These are phyloP conservation scores for Chaetomiaceae sp. DNA, from an alignment of 2,329 filamentous ascomycete genomes.

Conservation along the genomic window DNA sequence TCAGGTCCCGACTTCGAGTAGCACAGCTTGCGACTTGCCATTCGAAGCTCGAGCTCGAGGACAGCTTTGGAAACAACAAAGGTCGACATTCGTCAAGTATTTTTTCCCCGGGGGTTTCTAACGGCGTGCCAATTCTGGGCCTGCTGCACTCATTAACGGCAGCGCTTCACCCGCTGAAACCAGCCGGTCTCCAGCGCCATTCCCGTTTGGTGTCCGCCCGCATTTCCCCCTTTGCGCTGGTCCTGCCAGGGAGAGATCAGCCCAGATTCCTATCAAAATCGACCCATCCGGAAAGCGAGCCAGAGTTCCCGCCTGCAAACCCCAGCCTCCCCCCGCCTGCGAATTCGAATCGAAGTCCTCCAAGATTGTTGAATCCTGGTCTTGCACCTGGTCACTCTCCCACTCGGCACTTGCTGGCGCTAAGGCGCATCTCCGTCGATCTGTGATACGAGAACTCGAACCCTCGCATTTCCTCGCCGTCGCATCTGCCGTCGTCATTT, in stretches of 20 bases:
- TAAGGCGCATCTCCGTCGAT: constrained; percentile 19
- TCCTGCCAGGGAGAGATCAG: constrained; percentile 21
- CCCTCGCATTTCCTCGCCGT: not conserved
- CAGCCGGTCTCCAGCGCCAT: constrained; percentile 15
- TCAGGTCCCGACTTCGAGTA: not conserved
- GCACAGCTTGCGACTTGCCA: not conserved
- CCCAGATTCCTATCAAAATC: constrained; percentile 27
- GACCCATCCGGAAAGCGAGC: constrained; percentile 24
- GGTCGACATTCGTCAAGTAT: no score
- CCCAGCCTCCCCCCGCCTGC: constrained; percentile 17
- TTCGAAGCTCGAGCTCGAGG: not conserved
- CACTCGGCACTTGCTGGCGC: constrained; percentile 20
- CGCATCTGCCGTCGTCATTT: constrained; percentile 15
- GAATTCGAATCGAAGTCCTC: constrained; percentile 17
- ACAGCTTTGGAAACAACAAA: no score
- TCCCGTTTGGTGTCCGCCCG: constrained; percentile 20
- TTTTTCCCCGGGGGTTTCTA: no score
- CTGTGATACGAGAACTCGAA: constrained; percentile 11
- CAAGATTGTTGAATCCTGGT: constrained; percentile 16
- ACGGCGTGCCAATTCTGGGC: not conserved
- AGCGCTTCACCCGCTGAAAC: constrained; percentile 12
- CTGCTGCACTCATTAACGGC: not conserved
- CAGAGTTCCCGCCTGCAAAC: constrained; percentile 12
- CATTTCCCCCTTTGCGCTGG: constrained; percentile 15
- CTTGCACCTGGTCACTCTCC: constrained; percentile 18